A percentile compares a stretch with the other conserved stretches of the same genome.
Conservation (phyloP, 2,329 filamentous ascomycete species). For the Apiospora rasikravindrae region DNA sequence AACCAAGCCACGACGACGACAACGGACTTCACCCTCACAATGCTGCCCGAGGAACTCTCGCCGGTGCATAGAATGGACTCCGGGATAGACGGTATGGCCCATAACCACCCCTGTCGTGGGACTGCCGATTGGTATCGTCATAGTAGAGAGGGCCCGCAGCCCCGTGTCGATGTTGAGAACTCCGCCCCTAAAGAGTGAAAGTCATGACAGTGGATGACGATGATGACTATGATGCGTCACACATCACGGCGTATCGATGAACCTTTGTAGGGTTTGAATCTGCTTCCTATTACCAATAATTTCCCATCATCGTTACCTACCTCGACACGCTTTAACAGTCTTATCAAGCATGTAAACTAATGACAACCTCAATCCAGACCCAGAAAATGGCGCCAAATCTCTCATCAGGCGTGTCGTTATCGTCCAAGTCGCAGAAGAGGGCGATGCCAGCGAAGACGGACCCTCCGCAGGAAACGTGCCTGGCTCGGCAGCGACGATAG, state of each 20-base stretch:
- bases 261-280: background rate
- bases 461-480: background rate
- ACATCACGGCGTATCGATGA: background rate
- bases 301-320: background rate
- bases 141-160: too few species aligned
- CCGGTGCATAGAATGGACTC: background rate
- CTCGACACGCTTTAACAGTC: background rate
- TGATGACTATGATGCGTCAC: background rate
- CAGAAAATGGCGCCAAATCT: background rate
- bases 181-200: background rate
- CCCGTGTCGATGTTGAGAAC: background rate
- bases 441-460: background rate
- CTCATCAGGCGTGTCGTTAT: background rate
- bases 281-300: background rate
- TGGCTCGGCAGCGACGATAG: background rate
- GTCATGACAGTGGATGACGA: background rate
- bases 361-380: background rate
- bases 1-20: background rate
- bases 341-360: background rate
- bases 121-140: background rate
- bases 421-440: background rate
- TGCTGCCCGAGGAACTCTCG: background rate
- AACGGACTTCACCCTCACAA: background rate
- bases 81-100: background rate
- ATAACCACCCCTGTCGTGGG: background rate